Conservation (phyloP, 352 stramenopile species). For the Thalassiosira exigua region DNA sequence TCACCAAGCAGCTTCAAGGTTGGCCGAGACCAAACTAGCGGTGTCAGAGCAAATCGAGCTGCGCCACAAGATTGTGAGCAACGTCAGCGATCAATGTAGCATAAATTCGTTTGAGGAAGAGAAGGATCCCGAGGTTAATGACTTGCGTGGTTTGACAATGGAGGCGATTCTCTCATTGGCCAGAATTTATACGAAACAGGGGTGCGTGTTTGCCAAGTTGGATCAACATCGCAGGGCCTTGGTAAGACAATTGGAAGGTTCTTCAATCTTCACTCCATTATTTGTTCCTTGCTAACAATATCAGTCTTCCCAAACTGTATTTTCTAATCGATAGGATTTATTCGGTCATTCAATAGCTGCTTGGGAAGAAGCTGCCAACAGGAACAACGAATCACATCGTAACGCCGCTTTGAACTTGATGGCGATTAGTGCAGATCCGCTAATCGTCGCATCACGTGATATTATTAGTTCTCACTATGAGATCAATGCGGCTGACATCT, state of each 20-base stretch:
- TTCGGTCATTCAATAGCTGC: not conserved
- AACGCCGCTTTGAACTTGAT: no score
- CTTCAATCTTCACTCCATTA: no score
- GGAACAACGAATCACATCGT: not conserved
- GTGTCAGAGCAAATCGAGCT: not conserved
- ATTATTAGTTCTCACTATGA: not conserved
- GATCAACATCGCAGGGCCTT: not conserved
- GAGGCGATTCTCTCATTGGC: not conserved
- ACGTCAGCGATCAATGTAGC: no score
- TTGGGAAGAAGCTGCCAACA: not conserved
- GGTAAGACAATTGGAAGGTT: not conserved
- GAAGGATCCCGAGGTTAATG: not conserved
- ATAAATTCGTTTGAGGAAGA: slow-evolving; percentile 16
- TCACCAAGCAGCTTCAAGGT: not conserved
- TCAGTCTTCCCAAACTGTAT: no score
- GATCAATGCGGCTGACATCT: not conserved
- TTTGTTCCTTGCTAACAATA: no score
- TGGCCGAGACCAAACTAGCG: not conserved
- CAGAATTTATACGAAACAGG: slow-evolving; percentile 6
- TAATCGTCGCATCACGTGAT: not conserved
- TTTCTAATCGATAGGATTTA: slow-evolving; percentile 4
- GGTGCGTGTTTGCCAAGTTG: slow-evolving; percentile 5
- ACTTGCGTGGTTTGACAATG: not conserved
- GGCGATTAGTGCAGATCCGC: not conserved
- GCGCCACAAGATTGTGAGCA: no score